Evolutionary conservation across 1,284 basidiomycete genomes (phyloP).

Genomic region (Sanghuangporus sanghuang): DNA sequence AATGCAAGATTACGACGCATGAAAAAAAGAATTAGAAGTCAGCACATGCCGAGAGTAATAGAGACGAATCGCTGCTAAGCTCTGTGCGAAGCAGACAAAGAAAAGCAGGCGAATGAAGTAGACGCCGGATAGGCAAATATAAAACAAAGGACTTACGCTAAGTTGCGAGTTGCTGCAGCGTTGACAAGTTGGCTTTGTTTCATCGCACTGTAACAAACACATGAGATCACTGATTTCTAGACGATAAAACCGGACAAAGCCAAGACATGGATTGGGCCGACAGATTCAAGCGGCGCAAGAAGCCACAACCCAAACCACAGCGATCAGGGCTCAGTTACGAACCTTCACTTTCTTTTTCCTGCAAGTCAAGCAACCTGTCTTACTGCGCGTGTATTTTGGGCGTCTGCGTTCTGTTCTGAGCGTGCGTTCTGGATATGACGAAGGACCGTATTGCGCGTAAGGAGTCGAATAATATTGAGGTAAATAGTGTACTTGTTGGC

Average conservation of each 20-base stretch:
- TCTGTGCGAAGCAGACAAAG: neutral
- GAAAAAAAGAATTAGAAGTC: neutral
- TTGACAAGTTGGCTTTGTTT: slow-evolving; percentile 26
- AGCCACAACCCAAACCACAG: neutral
- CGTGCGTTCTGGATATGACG: slow-evolving; percentile 12
- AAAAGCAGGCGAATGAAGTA: neutral
- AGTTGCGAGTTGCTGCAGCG: slow-evolving; percentile 28
- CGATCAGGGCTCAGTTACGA: slow-evolving; percentile 14
- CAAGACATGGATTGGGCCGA: neutral
- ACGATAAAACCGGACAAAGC: neutral
- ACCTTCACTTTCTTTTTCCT: slow-evolving; percentile 30
- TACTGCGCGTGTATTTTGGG: slow-evolving; percentile 29
- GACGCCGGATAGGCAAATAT: neutral
- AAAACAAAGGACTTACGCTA: slow-evolving; percentile 21
- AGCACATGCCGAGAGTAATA: neutral
- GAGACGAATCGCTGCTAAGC: neutral
- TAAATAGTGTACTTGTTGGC: slow-evolving; percentile 9
- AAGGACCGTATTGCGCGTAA: slow-evolving; percentile 12
- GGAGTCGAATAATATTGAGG: slow-evolving; percentile 15
- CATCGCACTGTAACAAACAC: slow-evolving; percentile 25
- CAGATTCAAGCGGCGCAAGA: slow-evolving; percentile 2
- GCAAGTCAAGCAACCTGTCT: slow-evolving; percentile 29
- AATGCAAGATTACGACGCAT: neutral
- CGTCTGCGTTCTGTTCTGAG: slow-evolving; percentile 22
- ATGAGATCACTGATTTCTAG: slow-evolving; percentile 2